Percentiles rank a stretch among this genome's conserved stretches.
Evolutionary conservation across 2,329 filamentous ascomycete species (phyloP).

Genomic region (Claviceps sp.): DNA sequence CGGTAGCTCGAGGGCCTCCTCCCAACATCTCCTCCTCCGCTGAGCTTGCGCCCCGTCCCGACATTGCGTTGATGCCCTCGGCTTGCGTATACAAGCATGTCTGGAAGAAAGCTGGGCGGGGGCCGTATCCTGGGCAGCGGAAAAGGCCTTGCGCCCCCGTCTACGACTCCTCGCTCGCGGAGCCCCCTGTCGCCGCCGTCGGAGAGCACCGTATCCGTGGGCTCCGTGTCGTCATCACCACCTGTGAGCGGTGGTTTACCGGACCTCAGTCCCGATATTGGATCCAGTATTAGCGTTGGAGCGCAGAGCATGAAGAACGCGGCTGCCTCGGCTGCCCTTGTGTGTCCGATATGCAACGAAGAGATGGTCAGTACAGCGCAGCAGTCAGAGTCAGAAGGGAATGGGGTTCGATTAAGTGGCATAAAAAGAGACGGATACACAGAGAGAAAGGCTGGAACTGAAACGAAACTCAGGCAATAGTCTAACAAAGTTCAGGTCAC

Average conservation of each 20-base stretch:
- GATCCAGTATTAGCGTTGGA: constrained; percentile 62
- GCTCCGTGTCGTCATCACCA: constrained; percentile 56
- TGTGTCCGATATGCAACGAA: constrained; percentile 96
- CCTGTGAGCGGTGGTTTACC: constrained; percentile 47
- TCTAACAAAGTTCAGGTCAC: constrained; percentile 49
- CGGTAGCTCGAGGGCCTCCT: constrained; percentile 4
- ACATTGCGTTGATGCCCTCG: neutral
- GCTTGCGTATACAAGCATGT: constrained; percentile 40
- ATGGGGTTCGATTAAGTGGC: neutral
- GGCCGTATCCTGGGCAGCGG: constrained; percentile 83
- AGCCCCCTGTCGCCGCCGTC: constrained; percentile 41
- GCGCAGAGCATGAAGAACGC: constrained; percentile 39
- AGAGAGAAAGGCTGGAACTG: neutral
- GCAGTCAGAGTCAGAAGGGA: neutral
- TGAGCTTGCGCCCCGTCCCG: neutral
- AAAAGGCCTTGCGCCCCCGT: constrained; percentile 58
- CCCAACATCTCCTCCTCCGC: neutral
- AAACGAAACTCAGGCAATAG: neutral
- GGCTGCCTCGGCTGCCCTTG: constrained; percentile 45
- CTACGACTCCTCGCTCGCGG: constrained; percentile 28
- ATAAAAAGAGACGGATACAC: neutral
- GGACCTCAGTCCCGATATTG: constrained; percentile 63
- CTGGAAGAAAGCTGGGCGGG: constrained; percentile 76
- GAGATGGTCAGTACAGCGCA: constrained; percentile 62
- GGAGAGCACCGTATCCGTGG: constrained; percentile 64